Conservation (phyloP, 768 basidiomycete genomes). For the Termitomyces sp. region DNA sequence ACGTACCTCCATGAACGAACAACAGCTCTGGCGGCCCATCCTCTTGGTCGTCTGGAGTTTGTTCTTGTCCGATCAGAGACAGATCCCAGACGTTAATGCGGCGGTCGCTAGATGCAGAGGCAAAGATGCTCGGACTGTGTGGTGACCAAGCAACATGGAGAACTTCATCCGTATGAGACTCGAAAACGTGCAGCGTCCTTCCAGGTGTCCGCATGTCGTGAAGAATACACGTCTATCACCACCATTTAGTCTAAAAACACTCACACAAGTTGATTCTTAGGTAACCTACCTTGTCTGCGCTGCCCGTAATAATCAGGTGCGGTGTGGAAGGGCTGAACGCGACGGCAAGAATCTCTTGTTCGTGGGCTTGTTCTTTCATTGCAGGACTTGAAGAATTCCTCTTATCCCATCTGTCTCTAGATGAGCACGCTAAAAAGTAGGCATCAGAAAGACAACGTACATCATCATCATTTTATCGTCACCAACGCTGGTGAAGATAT, state of each 20-base stretch:
- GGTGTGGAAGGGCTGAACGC: conserved; percentile 83
- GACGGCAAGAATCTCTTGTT: conserved; percentile 85
- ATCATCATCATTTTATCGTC: conserved; percentile 94
- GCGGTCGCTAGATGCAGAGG: conserved; percentile 90
- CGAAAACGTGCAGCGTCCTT: conserved; percentile 83
- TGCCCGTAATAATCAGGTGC: conserved; percentile 82
- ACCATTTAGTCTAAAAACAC: background rate
- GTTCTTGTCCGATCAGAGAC: conserved; percentile 86
- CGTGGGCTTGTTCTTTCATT: conserved; percentile 77
- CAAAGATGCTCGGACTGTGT: conserved; percentile 86
- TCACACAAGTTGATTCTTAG: background rate
- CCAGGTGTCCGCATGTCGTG: conserved; percentile 80
- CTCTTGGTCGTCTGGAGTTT: conserved; percentile 96
- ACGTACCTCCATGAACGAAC: conserved; percentile 90
- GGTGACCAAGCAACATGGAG: conserved; percentile 95
- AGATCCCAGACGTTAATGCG: conserved; percentile 96
- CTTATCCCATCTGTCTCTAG: conserved; percentile 79
- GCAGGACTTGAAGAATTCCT: conserved; percentile 65
- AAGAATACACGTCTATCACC: conserved; percentile 68
- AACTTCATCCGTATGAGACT: conserved; percentile 92
- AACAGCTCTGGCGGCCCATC: conserved; percentile 96
- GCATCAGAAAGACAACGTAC: conserved; percentile 40
- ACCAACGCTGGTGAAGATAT: conserved; percentile 89
- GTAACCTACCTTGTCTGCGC: conserved; percentile 77
- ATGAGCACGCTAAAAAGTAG: background rate